phyloP scores from a whole-genome alignment of 1,139 yeast genomes.

The Pichiaceae sp. region DNA sequence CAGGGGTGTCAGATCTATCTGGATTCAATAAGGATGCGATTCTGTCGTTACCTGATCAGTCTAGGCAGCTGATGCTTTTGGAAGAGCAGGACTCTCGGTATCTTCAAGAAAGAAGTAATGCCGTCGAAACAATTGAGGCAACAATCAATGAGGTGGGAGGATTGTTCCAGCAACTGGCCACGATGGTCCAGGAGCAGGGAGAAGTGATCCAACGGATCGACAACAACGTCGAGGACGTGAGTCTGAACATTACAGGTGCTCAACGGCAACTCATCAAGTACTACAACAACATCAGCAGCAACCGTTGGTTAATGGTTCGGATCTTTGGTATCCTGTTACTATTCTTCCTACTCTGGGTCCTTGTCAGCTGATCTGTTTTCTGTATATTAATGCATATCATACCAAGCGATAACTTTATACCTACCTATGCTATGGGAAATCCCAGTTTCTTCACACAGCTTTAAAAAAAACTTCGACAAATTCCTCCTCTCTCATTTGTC shows the following conservation, averaged over 20 bases:
- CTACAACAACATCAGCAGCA: constrained; percentile 79
- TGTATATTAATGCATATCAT: background rate
- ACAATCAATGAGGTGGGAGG: constrained; percentile 96
- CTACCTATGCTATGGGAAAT: too few species aligned
- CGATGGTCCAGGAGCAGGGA: constrained; percentile 97
- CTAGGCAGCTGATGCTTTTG: constrained; percentile 60
- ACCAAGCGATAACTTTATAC: background rate
- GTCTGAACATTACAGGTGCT: constrained; percentile 84
- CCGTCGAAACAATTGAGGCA: constrained; percentile 92
- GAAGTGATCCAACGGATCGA: constrained; percentile 94
- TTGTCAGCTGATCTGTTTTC: constrained; percentile 45
- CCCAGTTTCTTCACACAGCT: too few species aligned
- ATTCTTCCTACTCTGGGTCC: constrained; percentile 71
- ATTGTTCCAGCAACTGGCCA: constrained; percentile 87
- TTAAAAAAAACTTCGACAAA: too few species aligned
- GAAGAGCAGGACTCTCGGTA: constrained; percentile 68
- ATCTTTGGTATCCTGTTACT: constrained; percentile 81
- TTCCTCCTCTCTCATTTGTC: background rate
- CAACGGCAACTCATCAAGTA: constrained; percentile 89
- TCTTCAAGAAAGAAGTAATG: constrained; percentile 75
- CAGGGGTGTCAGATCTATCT: constrained; percentile 16
- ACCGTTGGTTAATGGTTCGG: constrained; percentile 86
- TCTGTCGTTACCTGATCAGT: constrained; percentile 31
- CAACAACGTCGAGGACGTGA: constrained; percentile 88
- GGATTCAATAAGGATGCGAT: constrained; percentile 21